A percentile compares a stretch with the other conserved stretches of the same genome.
These are phyloP conservation scores for Porodaedalea pini DNA, from an alignment of 1,284 basidiomycete species.

Conservation along the genomic window DNA sequence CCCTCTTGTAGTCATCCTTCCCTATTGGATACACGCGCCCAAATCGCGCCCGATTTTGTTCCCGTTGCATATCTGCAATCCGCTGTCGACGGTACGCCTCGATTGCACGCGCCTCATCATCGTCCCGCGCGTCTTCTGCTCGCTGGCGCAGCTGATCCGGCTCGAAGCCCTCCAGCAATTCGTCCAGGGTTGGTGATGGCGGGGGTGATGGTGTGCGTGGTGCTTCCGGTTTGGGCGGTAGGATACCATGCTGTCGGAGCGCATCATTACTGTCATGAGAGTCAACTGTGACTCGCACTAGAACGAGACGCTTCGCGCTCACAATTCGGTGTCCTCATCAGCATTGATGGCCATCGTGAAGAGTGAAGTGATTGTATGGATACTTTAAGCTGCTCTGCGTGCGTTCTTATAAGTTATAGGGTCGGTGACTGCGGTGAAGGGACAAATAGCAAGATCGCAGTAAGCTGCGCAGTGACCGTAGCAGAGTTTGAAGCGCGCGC, in stretches of 20 bases:
- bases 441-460: constrained; percentile 9
- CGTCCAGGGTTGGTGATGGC: constrained; percentile 60
- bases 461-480: constrained; percentile 10
- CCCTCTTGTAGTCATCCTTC: constrained; percentile 89
- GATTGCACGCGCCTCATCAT: constrained; percentile 77
- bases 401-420: background rate
- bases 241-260: constrained; percentile 85
- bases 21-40: constrained; percentile 88
- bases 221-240: constrained; percentile 69
- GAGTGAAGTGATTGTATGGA: background rate
- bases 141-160: constrained; percentile 65
- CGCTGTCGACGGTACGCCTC: constrained; percentile 66
- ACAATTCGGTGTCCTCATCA: constrained; percentile 94
- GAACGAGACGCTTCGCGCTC: constrained; percentile 32
- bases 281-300: background rate
- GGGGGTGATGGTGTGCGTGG: constrained; percentile 74
- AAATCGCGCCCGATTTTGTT: constrained; percentile 68
- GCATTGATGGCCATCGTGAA: constrained; percentile 62
- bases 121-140: constrained; percentile 64
- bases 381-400: background rate
- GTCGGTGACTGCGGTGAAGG: background rate
- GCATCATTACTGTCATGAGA: constrained; percentile 74
- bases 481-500: background rate
- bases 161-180: constrained; percentile 65
- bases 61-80: constrained; percentile 61